A percentile compares a stretch with the other conserved stretches of the same genome.
Conservation (phyloP, 2,329 filamentous ascomycete species). For the Metarhizium brunneum region DNA sequence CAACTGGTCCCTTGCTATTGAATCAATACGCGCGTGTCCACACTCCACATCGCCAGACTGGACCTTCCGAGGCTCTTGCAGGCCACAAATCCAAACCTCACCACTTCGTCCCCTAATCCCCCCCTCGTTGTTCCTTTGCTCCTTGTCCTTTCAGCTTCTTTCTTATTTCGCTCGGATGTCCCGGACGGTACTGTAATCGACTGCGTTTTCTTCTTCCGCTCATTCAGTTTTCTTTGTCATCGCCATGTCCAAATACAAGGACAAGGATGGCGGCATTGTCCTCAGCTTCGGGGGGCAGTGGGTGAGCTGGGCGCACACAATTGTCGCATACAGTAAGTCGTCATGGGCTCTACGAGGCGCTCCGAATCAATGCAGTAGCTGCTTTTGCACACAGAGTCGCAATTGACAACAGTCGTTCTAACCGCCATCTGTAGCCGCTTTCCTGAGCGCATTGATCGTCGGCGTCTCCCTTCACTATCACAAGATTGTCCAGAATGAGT, state of each 20-base stretch:
- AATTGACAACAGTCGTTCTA: slow-evolving; percentile 6
- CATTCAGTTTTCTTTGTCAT: slow-evolving; percentile 10
- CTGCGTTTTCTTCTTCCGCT: slow-evolving; percentile 8
- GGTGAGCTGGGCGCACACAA: slow-evolving; percentile 83
- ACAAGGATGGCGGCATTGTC: slow-evolving; percentile 53
- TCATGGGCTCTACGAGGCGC: not conserved
- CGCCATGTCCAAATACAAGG: slow-evolving; percentile 46
- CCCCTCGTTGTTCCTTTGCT: slow-evolving; percentile 1
- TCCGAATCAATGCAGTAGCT: not conserved
- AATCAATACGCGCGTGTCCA: not conserved
- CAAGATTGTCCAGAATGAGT: slow-evolving; percentile 97
- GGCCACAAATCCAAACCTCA: slow-evolving; percentile 1
- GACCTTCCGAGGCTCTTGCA: slow-evolving; percentile 7
- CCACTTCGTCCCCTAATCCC: slow-evolving; percentile 2
- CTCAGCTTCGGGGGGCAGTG: slow-evolving; percentile 73
- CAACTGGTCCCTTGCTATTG: not conserved
- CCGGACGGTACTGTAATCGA: slow-evolving; percentile 20
- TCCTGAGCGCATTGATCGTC: slow-evolving; percentile 75
- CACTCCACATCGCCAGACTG: slow-evolving; percentile 5
- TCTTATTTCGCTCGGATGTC: slow-evolving; percentile 16
- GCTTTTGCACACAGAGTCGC: not conserved
- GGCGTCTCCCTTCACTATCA: slow-evolving; percentile 79
- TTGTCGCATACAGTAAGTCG: slow-evolving; percentile 67
- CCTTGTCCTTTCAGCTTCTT: slow-evolving; percentile 1
- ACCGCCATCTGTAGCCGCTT: slow-evolving; percentile 51